Evolutionary conservation across 2,329 filamentous ascomycete species (phyloP).

Genomic region (Dichotomopilus funicola): DNA sequence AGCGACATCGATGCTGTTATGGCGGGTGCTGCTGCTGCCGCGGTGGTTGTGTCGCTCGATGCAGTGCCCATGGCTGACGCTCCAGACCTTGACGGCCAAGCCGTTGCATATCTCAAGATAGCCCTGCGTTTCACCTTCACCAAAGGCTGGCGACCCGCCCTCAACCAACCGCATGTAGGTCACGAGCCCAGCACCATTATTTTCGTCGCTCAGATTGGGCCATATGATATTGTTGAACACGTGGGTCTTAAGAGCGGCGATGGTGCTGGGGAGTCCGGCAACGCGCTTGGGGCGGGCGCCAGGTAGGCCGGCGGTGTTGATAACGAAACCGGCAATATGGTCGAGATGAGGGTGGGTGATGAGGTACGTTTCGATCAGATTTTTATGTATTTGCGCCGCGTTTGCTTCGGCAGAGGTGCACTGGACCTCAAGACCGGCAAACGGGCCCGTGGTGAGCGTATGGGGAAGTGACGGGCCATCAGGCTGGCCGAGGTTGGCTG

Average conservation of each 20-base stretch:
- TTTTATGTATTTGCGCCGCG: conserved; percentile 69
- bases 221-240: conserved; percentile 98
- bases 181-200: conserved; percentile 85
- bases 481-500: conserved; percentile 30
- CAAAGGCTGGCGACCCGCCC: conserved; percentile 77
- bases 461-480: conserved; percentile 40
- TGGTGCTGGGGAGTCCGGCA: conserved; percentile 80
- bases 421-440: conserved; percentile 69
- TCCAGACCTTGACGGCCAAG: conserved; percentile 79
- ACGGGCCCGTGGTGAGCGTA: conserved; percentile 62
- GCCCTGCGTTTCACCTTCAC: conserved; percentile 70
- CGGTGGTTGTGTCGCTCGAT: conserved; percentile 66
- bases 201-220: conserved; percentile 95
- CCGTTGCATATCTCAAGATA: conserved; percentile 87
- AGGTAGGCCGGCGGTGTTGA: conserved; percentile 85
- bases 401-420: conserved; percentile 64
- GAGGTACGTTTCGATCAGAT: conserved; percentile 79
- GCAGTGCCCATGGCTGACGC: conserved; percentile 84
- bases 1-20: conserved; percentile 43
- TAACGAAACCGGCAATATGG: conserved; percentile 82
- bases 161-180: conserved; percentile 86
- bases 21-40: conserved; percentile 49
- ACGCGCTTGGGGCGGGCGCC: conserved; percentile 77
- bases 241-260: conserved; percentile 84
- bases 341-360: conserved; percentile 98